A percentile compares a stretch with the other conserved stretches of the same genome.
Evolutionary conservation across 2,329 filamentous ascomycete species (phyloP).

Genomic region (Sclerotinia subarctica): DNA sequence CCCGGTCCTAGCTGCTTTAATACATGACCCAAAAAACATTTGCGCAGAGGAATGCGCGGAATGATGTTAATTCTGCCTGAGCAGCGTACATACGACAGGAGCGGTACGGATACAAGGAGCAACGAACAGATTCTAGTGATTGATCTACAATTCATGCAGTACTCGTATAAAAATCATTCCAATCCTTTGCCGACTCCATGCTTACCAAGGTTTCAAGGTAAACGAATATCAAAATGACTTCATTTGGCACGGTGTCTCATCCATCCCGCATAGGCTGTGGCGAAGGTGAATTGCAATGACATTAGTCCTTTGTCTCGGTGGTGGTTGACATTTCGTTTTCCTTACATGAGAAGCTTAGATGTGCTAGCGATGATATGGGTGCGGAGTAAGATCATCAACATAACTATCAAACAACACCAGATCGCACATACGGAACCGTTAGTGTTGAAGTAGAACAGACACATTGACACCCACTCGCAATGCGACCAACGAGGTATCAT

Average conservation of each 20-base stretch:
- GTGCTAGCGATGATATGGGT: not conserved
- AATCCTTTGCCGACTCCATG: not conserved
- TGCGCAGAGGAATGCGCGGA: too few relatives aligned
- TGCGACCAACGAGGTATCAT: slow-evolving; percentile 8
- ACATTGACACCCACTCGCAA: not conserved
- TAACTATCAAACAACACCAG: not conserved
- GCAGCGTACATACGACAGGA: too few relatives aligned
- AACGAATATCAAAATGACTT: not conserved
- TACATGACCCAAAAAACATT: too few relatives aligned
- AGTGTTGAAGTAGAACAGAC: not conserved
- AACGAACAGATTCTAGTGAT: too few relatives aligned
- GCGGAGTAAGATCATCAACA: not conserved
- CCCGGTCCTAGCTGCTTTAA: too few relatives aligned
- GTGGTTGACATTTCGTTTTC: not conserved
- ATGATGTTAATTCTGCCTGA: too few relatives aligned
- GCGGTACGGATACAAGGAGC: too few relatives aligned
- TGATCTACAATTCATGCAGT: too few relatives aligned
- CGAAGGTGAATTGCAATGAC: not conserved
- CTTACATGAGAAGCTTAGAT: not conserved
- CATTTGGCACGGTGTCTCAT: not conserved
- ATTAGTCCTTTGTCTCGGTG: not conserved
- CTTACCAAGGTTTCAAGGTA: not conserved
- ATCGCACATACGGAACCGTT: not conserved
- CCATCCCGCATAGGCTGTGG: not conserved
- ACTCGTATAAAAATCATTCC: too few relatives aligned